A percentile compares a stretch with the other conserved stretches of the same genome.
phyloP scores from a whole-genome alignment of 2,329 filamentous ascomycete species.

The Trichophyton benhamiae region DNA sequence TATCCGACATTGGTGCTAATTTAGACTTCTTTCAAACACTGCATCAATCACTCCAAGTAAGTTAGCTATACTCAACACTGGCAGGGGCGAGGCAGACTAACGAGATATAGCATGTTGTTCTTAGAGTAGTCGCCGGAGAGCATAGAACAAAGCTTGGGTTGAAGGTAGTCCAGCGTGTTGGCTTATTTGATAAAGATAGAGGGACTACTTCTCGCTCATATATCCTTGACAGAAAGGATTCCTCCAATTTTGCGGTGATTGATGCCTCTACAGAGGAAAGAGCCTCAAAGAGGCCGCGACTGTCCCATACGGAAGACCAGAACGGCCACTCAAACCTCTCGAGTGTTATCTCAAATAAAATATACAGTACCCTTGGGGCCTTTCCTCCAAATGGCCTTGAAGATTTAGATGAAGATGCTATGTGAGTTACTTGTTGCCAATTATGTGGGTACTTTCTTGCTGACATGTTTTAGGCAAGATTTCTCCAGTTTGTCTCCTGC shows the following conservation, averaged over 20 bases:
- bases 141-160: conserved; percentile 3
- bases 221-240: neutral
- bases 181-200: neutral
- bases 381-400: conserved; percentile 25
- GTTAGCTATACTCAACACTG: neutral
- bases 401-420: conserved; percentile 32
- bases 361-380: conserved; percentile 26
- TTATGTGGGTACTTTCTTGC: neutral
- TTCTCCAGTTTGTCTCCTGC: conserved; percentile 40
- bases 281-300: conserved; percentile 25
- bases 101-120: conserved; percentile 14
- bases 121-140: conserved; percentile 11
- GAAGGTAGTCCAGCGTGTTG: neutral
- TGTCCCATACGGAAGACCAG: conserved; percentile 25
- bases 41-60: conserved; percentile 25
- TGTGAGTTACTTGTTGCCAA: conserved; percentile 32
- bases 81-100: neutral
- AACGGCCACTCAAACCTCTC: conserved; percentile 20
- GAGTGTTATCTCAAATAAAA: conserved; percentile 23
- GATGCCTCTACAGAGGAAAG: conserved; percentile 15
- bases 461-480: conserved; percentile 20
- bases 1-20: conserved; percentile 18
- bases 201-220: neutral
- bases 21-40: conserved; percentile 14
- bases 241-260: conserved; percentile 5